Evolutionary conservation across 1,139 yeast species (phyloP).

Genomic region (Keqinozyma sinolaborantium): DNA sequence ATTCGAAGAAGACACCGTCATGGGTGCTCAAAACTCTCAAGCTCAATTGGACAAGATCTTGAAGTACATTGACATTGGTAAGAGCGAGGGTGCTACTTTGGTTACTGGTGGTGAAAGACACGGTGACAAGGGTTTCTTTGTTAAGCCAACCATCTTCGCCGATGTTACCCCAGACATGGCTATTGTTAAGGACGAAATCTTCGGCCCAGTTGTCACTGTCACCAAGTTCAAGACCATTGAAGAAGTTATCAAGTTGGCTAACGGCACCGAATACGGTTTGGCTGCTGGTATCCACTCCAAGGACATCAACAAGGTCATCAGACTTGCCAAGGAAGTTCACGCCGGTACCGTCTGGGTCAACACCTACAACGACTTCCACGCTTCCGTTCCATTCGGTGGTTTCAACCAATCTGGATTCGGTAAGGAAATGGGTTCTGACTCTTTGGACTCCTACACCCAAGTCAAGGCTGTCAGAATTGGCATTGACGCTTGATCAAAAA

Average conservation of each 20-base stretch:
- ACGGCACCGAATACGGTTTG: conserved; percentile 74
- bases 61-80: conserved; percentile 69
- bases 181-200: conserved; percentile 79
- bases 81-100: conserved; percentile 70
- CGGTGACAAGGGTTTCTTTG: conserved; percentile 68
- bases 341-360: conserved; percentile 89
- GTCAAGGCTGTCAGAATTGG: conserved; percentile 70
- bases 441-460: conserved; percentile 80
- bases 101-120: conserved; percentile 75
- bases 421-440: conserved; percentile 87
- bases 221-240: conserved; percentile 70
- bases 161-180: conserved; percentile 64
- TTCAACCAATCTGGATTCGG: conserved; percentile 87
- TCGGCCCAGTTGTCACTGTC: conserved; percentile 80
- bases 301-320: conserved; percentile 64
- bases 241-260: conserved; percentile 67
- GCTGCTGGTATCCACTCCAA: conserved; percentile 80
- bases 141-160: conserved; percentile 77
- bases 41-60: conserved; percentile 74
- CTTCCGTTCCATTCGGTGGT: conserved; percentile 83
- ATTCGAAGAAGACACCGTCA: conserved; percentile 65
- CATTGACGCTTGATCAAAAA: conserved; percentile 2
- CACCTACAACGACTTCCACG: conserved; percentile 81
- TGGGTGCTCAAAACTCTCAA: conserved; percentile 85
- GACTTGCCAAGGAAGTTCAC: conserved; percentile 62